phyloP scores from a whole-genome alignment of 345 rosid genomes.

The Camelina laxa region DNA sequence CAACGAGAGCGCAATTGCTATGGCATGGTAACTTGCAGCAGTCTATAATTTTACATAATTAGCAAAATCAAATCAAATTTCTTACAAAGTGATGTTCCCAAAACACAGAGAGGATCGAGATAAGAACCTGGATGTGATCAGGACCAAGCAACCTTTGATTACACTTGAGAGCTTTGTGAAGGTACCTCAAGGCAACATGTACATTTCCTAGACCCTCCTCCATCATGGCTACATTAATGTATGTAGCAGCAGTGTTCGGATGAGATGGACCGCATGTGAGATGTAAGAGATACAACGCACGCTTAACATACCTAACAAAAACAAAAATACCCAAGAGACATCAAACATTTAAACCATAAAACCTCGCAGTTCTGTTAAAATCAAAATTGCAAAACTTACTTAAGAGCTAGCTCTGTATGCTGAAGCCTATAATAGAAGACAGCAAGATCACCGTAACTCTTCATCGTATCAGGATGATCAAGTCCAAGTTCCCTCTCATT shows the following conservation, averaged over 20 bases:
- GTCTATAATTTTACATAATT: slow-evolving; percentile 59
- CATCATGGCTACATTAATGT: slow-evolving; percentile 99
- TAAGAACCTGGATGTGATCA: slow-evolving; percentile 95
- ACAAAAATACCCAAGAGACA: slow-evolving; percentile 11
- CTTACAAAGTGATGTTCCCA: slow-evolving; percentile 11
- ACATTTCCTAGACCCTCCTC: slow-evolving; percentile 99
- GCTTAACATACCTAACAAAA: slow-evolving; percentile 88
- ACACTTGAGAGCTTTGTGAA: slow-evolving; percentile 95
- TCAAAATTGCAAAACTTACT: slow-evolving; percentile 55
- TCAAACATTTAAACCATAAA: slow-evolving; percentile 20
- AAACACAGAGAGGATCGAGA: slow-evolving; percentile 25
- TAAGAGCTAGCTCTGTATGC: slow-evolving; percentile 96
- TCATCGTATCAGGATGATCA: slow-evolving; percentile 99
- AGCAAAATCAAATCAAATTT: slow-evolving; percentile 25
- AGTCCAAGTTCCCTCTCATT: slow-evolving; percentile 99
- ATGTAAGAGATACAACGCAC: slow-evolving; percentile 94
- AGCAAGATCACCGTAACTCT: slow-evolving; percentile 99
- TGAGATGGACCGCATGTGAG: slow-evolving; percentile 98
- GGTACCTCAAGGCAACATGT: slow-evolving; percentile 97
- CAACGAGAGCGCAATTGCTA: slow-evolving; percentile 99
- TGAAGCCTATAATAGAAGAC: slow-evolving; percentile 99
- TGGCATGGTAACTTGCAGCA: slow-evolving; percentile 99
- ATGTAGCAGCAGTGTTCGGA: slow-evolving; percentile 99
- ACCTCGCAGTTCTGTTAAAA: slow-evolving; percentile 28
- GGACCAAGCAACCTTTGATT: slow-evolving; percentile 96